Evolutionary conservation across 768 basidiomycete species (phyloP).

Genomic region (Pleurotus eryngii): DNA sequence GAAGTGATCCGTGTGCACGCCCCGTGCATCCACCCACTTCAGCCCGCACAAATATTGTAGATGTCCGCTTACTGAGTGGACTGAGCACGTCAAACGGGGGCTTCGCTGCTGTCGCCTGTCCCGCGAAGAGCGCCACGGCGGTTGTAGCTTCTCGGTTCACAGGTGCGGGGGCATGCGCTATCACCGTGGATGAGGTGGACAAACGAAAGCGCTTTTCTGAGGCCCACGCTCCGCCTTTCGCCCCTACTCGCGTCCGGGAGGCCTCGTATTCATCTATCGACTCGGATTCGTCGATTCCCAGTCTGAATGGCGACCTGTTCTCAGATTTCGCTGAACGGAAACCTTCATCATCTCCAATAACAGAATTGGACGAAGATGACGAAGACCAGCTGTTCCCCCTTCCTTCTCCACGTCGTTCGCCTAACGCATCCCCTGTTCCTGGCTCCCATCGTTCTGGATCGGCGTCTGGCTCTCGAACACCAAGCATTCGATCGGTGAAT

Average conservation of each 20-base stretch:
- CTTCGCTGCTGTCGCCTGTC: slow-evolving; percentile 24
- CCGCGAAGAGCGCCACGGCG: slow-evolving; percentile 8
- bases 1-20: slow-evolving; percentile 17
- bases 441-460: slow-evolving; percentile 31
- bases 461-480: slow-evolving; percentile 1
- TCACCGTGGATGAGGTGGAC: slow-evolving; percentile 66
- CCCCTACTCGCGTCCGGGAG: slow-evolving; percentile 2
- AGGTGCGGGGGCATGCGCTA: slow-evolving; percentile 24
- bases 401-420: slow-evolving; percentile 56
- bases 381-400: slow-evolving; percentile 57
- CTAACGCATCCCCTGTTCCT: slow-evolving; percentile 30
- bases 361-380: slow-evolving; percentile 42
- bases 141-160: slow-evolving; percentile 11
- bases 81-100: slow-evolving; percentile 11
- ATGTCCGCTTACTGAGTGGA: neutral
- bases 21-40: slow-evolving; percentile 1
- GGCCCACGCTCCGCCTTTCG: neutral
- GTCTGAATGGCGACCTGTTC: neutral
- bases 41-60: neutral
- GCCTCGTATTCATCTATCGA: slow-evolving; percentile 9
- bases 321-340: neutral
- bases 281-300: neutral
- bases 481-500: slow-evolving; percentile 8
- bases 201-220: slow-evolving; percentile 50
- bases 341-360: slow-evolving; percentile 33